Conservation (phyloP, 345 rosid species). For the Syzygium jambos region DNA sequence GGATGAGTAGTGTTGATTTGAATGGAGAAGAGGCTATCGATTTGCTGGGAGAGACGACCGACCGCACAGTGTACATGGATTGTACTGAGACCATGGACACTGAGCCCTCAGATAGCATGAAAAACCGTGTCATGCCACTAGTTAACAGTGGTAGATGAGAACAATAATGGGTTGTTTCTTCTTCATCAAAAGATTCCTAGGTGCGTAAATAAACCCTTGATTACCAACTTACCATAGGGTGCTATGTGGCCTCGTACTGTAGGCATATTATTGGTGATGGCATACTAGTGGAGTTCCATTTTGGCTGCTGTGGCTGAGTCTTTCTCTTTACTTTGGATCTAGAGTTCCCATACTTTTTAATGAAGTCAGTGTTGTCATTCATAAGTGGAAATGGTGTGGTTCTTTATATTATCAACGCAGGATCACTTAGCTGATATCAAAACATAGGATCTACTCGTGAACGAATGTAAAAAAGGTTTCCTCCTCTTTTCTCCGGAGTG, state of each 20-base stretch:
- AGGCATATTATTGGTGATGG: neutral
- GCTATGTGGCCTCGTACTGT: neutral
- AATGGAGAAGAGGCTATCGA: neutral
- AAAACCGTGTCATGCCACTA: neutral
- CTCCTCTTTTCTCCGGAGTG: neutral
- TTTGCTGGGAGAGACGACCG: neutral
- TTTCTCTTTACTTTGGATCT: neutral
- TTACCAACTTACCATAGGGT: neutral
- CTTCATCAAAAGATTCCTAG: neutral
- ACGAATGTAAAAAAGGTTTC: neutral
- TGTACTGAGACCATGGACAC: neutral
- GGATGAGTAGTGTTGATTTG: neutral
- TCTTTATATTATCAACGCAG: neutral
- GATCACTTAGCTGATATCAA: neutral
- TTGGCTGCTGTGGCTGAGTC: neutral
- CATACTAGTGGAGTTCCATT: neutral
- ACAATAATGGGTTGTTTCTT: neutral
- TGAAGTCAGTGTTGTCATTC: neutral
- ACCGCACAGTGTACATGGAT: neutral
- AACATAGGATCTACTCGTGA: neutral
- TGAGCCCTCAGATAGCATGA: neutral
- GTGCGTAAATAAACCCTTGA: neutral
- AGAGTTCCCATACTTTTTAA: neutral
- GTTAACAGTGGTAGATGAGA: neutral
- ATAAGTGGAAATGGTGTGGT: neutral